Percentiles rank a stretch among this genome's conserved stretches.
These are phyloP conservation scores for Arxiozyma slooffiae DNA, from an alignment of 1,139 yeast species.

Conservation along the genomic window DNA sequence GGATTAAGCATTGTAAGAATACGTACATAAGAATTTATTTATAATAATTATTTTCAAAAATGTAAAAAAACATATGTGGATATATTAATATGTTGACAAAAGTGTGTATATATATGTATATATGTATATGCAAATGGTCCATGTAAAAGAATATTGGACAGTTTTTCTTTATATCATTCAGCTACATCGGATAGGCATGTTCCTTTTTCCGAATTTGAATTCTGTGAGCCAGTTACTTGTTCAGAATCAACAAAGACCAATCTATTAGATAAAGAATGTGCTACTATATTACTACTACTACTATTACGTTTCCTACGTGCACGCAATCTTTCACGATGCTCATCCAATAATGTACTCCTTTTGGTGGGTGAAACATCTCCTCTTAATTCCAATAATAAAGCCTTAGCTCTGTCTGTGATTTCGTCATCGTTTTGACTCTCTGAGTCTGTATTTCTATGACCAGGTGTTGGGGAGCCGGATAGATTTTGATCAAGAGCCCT, in stretches of 20 bases:
- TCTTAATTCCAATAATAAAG: conserved; percentile 26
- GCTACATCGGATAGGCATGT: background rate
- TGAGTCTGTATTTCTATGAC: background rate
- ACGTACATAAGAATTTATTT: no score
- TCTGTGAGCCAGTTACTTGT: background rate
- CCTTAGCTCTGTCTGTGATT: conserved; percentile 26
- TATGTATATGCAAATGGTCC: background rate
- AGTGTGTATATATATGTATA: background rate
- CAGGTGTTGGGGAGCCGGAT: conserved; percentile 5
- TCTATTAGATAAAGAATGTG: conserved; percentile 6
- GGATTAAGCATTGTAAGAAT: background rate
- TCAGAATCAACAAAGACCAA: conserved; percentile 9
- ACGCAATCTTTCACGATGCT: conserved; percentile 23
- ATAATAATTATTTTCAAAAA: no score
- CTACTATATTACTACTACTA: background rate
- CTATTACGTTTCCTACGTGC: conserved; percentile 20
- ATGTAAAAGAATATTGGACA: background rate
- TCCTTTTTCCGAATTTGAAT: background rate
- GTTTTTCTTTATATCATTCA: background rate
- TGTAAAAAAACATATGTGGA: background rate
- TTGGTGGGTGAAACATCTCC: conserved; percentile 19
- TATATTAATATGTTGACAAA: background rate
- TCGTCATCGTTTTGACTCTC: conserved; percentile 15
- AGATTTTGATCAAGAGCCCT: background rate
- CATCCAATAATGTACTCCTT: conserved; percentile 14